These are phyloP conservation scores for Polyporus arcularius DNA, from an alignment of 768 basidiomycete genomes.

Conservation along the genomic window DNA sequence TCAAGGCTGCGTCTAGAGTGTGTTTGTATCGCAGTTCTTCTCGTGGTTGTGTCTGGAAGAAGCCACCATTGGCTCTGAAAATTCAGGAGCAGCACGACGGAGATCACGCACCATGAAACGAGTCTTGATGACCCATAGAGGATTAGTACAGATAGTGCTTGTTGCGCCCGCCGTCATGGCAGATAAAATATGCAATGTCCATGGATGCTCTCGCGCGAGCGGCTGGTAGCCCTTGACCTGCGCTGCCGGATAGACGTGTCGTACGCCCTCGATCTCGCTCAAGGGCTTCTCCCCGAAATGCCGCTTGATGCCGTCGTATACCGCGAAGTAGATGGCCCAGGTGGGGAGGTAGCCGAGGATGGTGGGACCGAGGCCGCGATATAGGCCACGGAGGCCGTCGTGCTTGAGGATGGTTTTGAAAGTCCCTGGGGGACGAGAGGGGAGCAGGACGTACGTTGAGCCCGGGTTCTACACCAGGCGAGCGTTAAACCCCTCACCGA, in stretches of 20 bases:
- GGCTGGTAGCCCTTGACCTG: conserved; percentile 88
- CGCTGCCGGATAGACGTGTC: conserved; percentile 75
- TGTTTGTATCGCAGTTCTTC: conserved; percentile 81
- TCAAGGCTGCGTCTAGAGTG: conserved; percentile 85
- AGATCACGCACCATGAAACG: conserved; percentile 84
- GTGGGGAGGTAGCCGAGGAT: conserved; percentile 96
- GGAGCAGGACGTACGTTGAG: conserved; percentile 25
- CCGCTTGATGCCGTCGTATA: conserved; percentile 94
- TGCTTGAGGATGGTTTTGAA: conserved; percentile 55
- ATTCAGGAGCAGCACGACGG: conserved; percentile 1
- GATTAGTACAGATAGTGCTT: conserved; percentile 93
- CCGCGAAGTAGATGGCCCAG: conserved; percentile 98
- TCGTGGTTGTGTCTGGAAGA: conserved; percentile 74
- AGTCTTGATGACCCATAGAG: conserved; percentile 98
- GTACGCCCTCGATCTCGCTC: conserved; percentile 35
- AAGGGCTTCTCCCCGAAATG: conserved; percentile 70
- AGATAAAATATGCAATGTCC: conserved; percentile 87
- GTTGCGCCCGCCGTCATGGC: conserved; percentile 95
- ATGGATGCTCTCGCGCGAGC: conserved; percentile 75
- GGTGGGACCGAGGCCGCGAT: conserved; percentile 97
- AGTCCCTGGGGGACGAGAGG: conserved; percentile 43
- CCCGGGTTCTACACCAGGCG: conserved; percentile 21
- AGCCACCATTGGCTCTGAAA: background rate
- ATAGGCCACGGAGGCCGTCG: conserved; percentile 86
- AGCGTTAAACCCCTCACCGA: conserved; percentile 48